These are phyloP conservation scores for Musa acuminata DNA, from an alignment of 176 grass and related monocot species.

Conservation along the genomic window DNA sequence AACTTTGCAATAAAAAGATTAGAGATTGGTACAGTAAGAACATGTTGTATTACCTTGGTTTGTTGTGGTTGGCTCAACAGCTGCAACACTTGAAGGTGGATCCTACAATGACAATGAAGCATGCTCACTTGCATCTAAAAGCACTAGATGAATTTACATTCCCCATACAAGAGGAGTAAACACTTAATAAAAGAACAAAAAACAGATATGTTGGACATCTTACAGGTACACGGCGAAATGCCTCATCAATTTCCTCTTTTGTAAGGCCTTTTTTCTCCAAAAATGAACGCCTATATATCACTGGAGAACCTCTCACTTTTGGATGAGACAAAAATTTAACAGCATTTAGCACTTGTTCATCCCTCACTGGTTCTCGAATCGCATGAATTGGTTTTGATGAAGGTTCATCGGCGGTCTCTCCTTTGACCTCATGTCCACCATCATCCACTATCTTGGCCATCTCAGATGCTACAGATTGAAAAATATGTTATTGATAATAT, in stretches of 20 bases:
- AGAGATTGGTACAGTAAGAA: neutral
- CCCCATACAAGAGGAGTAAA: no score
- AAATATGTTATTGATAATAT: neutral
- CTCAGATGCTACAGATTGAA: neutral
- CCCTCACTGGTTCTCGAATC: slow-evolving; percentile 36
- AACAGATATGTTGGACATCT: slow-evolving; percentile 3
- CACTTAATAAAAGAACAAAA: neutral
- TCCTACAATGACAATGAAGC: slow-evolving; percentile 39
- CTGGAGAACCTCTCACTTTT: slow-evolving; percentile 63
- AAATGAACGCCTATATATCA: slow-evolving; percentile 62
- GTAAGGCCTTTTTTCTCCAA: slow-evolving; percentile 81
- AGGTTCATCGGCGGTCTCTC: neutral
- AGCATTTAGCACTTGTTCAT: slow-evolving; percentile 83
- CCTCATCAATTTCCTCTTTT: slow-evolving; percentile 78
- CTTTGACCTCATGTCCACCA: slow-evolving; percentile 17
- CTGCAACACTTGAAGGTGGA: slow-evolving; percentile 29
- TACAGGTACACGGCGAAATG: slow-evolving; percentile 79
- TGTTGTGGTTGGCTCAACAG: neutral
- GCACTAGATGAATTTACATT: no score
- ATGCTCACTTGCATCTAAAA: neutral
- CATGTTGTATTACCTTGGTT: slow-evolving; percentile 5
- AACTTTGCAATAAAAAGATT: no score
- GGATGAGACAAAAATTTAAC: slow-evolving; percentile 84
- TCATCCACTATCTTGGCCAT: neutral
- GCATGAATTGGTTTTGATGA: slow-evolving; percentile 25